A percentile compares a stretch with the other conserved stretches of the same genome.
These are phyloP conservation scores for Psilocybe sp. DNA, from an alignment of 768 basidiomycete species.

Conservation along the genomic window DNA sequence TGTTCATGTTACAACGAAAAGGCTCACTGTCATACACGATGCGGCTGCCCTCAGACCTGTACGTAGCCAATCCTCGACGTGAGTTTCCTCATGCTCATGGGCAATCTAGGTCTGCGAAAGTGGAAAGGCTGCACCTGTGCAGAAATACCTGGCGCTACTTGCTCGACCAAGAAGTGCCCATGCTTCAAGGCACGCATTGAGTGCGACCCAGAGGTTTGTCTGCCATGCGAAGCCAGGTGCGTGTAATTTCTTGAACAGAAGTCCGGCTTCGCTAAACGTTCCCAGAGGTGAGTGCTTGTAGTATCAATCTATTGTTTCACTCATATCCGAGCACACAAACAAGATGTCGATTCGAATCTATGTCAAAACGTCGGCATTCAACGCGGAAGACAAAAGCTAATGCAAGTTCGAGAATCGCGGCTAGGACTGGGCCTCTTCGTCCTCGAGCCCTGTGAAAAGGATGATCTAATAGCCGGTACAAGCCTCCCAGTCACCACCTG, in stretches of 20 bases:
- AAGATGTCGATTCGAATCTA: constrained; percentile 15
- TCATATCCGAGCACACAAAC: constrained; percentile 18
- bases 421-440: constrained; percentile 60
- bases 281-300: constrained; percentile 16
- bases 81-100: neutral
- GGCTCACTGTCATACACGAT: constrained; percentile 55
- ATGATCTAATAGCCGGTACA: constrained; percentile 50
- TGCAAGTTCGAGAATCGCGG: constrained; percentile 38
- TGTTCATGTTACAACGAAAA: constrained; percentile 51
- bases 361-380: constrained; percentile 55
- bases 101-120: constrained; percentile 45
- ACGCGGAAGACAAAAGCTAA: constrained; percentile 42
- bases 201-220: constrained; percentile 69
- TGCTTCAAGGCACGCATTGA: constrained; percentile 52
- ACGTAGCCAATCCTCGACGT: constrained; percentile 15
- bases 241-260: constrained; percentile 12
- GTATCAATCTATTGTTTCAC: neutral
- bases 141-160: constrained; percentile 22
- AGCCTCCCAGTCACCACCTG: neutral
- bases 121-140: constrained; percentile 58
- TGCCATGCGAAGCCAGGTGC: constrained; percentile 47
- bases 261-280: neutral
- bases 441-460: constrained; percentile 36
- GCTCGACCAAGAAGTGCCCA: constrained; percentile 44
- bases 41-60: constrained; percentile 54